These are phyloP conservation scores for Candida vartiovaarae DNA, from an alignment of 805 yeast genomes.

Conservation along the genomic window DNA sequence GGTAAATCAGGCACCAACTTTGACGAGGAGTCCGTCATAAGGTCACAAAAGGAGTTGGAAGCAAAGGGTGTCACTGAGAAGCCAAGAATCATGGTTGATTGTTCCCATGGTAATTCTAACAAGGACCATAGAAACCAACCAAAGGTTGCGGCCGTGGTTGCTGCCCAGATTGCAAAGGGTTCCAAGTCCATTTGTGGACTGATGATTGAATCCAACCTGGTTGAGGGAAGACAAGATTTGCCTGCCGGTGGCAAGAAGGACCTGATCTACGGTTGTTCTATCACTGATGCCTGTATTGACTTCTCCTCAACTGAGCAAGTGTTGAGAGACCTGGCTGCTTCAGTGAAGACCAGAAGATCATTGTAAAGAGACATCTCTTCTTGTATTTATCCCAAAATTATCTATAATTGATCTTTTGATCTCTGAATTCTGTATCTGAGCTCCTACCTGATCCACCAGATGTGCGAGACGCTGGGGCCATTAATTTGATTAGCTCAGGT, in stretches of 20 bases:
- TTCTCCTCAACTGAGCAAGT: conserved; percentile 81
- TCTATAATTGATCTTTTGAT: not conserved
- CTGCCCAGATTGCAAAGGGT: conserved; percentile 74
- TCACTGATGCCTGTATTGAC: conserved; percentile 95
- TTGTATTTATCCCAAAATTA: not conserved
- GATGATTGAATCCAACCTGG: conserved; percentile 92
- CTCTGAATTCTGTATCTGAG: too few species aligned
- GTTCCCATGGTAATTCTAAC: conserved; percentile 93
- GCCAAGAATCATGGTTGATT: conserved; percentile 88
- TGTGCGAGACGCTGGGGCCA: too few species aligned
- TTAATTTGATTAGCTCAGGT: too few species aligned
- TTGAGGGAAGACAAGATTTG: conserved; percentile 90
- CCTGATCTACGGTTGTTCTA: conserved; percentile 86
- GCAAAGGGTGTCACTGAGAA: conserved; percentile 33
- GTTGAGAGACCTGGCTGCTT: conserved; percentile 63
- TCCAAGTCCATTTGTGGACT: conserved; percentile 78
- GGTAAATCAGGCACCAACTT: conserved; percentile 91
- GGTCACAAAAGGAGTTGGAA: conserved; percentile 53
- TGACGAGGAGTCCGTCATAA: conserved; percentile 66
- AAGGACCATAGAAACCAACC: conserved; percentile 94
- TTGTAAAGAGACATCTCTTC: not conserved
- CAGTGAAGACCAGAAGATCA: conserved; percentile 71
- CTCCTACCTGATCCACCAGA: too few species aligned
- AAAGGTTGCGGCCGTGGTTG: conserved; percentile 68
- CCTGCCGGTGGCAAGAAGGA: conserved; percentile 66